Percentiles rank a stretch among this genome's conserved stretches.
Evolutionary conservation across 1,139 yeast genomes (phyloP).

Genomic region (Candida labiduridarum): DNA sequence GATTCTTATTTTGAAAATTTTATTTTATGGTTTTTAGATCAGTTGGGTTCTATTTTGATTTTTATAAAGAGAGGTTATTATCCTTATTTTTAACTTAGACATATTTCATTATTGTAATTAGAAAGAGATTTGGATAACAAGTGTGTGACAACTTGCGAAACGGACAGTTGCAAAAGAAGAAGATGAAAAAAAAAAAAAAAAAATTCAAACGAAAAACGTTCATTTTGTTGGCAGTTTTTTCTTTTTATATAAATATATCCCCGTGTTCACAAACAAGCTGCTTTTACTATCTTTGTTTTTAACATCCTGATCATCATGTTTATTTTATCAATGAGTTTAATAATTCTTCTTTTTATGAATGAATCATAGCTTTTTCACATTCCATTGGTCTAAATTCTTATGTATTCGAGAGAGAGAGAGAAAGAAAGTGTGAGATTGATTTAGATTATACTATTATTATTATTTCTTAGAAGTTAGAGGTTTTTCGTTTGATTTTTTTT

Average conservation of each 20-base stretch:
- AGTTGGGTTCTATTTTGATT: neutral
- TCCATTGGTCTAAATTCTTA: neutral
- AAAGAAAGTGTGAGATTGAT: neutral
- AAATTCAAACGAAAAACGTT: neutral
- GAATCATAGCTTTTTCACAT: neutral
- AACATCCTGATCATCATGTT: neutral
- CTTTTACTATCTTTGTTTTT: neutral
- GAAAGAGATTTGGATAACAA: neutral
- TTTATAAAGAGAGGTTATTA: neutral
- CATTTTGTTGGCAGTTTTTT: neutral
- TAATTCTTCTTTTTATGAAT: slow-evolving; percentile 1
- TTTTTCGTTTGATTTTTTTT: slow-evolving; percentile 1
- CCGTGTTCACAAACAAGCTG: neutral
- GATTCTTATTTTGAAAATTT: neutral
- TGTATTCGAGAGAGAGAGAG: neutral
- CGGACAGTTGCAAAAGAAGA: neutral
- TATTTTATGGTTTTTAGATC: slow-evolving; percentile 1
- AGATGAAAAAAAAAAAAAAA: neutral
- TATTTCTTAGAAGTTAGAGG: neutral
- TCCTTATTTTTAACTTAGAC: slow-evolving; percentile 4
- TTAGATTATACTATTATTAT: neutral
- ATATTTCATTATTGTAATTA: slow-evolving; percentile 1
- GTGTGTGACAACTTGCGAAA: no score
- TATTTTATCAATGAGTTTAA: slow-evolving; percentile 1
- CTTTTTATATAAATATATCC: neutral